A percentile compares a stretch with the other conserved stretches of the same genome.
phyloP scores from a whole-genome alignment of 2,329 filamentous ascomycete species.

The Phoma herbarum region DNA sequence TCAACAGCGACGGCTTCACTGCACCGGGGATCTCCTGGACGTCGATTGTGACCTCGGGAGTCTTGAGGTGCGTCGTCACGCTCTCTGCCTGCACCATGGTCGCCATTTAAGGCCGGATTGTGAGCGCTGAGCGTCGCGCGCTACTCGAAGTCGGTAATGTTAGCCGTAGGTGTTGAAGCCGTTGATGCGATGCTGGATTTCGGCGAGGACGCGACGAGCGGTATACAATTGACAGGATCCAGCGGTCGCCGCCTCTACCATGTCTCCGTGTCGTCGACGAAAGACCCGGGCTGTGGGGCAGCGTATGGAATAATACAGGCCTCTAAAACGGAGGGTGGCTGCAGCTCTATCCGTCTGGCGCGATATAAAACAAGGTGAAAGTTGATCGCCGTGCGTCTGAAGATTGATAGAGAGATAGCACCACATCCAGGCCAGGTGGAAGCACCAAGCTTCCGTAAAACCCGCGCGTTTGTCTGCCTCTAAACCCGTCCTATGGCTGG shows the following conservation, averaged over 20 bases:
- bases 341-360: slow-evolving; percentile 32
- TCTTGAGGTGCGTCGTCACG: slow-evolving; percentile 45
- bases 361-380: slow-evolving; percentile 42
- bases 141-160: slow-evolving; percentile 22
- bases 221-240: slow-evolving; percentile 47
- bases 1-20: slow-evolving; percentile 52
- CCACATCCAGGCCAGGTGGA: slow-evolving; percentile 42
- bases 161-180: slow-evolving; percentile 55
- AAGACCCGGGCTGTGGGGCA: slow-evolving; percentile 36
- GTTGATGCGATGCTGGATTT: slow-evolving; percentile 53
- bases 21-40: slow-evolving; percentile 46
- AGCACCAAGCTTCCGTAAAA: slow-evolving; percentile 45
- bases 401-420: slow-evolving; percentile 47
- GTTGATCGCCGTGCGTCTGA: slow-evolving; percentile 45
- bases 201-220: slow-evolving; percentile 52
- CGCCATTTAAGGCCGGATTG: slow-evolving; percentile 44
- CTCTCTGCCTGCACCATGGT: slow-evolving; percentile 50
- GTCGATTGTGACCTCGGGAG: slow-evolving; percentile 42
- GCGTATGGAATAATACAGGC: slow-evolving; percentile 37
- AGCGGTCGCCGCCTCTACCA: slow-evolving; percentile 47
- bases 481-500: slow-evolving; percentile 51
- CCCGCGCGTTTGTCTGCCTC: slow-evolving; percentile 41
- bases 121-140: slow-evolving; percentile 27
- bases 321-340: slow-evolving; percentile 34
- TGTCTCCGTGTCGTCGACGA: slow-evolving; percentile 44